Conservation (phyloP, 139 green algal species). For the Haematococcus sp. region DNA sequence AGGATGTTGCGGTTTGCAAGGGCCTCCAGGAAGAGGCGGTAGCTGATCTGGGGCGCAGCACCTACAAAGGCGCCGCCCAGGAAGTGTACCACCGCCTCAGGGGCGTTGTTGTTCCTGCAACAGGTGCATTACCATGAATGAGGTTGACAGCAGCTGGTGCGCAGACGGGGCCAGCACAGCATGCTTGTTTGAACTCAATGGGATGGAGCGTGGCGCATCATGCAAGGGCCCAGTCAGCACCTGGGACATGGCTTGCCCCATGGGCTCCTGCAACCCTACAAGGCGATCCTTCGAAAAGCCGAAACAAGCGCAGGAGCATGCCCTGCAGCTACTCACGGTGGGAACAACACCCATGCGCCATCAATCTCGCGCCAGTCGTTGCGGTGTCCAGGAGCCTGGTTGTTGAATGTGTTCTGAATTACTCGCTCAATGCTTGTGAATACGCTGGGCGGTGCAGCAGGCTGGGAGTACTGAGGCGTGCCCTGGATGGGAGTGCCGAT, state of each 20-base stretch:
- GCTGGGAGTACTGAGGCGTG: background rate
- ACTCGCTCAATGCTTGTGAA: constrained; percentile 32
- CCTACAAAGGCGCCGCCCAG: constrained; percentile 90
- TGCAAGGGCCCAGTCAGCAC: too few relatives aligned
- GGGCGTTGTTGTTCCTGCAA: constrained; percentile 8
- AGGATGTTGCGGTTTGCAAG: constrained; percentile 71
- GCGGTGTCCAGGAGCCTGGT: constrained; percentile 33
- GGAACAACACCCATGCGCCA: constrained; percentile 72
- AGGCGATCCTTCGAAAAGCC: too few relatives aligned
- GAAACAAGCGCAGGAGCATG: too few relatives aligned
- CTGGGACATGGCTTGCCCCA: too few relatives aligned
- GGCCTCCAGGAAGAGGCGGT: constrained; percentile 71
- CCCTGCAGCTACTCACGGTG: constrained; percentile 25
- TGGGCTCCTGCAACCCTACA: too few relatives aligned
- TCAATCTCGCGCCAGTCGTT: constrained; percentile 66
- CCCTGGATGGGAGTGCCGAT: background rate
- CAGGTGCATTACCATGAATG: background rate
- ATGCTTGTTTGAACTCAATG: too few relatives aligned
- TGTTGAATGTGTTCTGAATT: constrained; percentile 40
- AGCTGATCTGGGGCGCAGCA: constrained; percentile 67
- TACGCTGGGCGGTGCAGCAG: background rate
- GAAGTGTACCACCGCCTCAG: constrained; percentile 82
- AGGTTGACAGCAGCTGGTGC: background rate
- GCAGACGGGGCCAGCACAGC: too few relatives aligned
- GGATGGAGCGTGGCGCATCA: constrained; percentile 6